Base-by-base conservation (phyloP, 2,329 filamentous ascomycete genomes). In the Neopestalotiopsis rosae region DNA sequence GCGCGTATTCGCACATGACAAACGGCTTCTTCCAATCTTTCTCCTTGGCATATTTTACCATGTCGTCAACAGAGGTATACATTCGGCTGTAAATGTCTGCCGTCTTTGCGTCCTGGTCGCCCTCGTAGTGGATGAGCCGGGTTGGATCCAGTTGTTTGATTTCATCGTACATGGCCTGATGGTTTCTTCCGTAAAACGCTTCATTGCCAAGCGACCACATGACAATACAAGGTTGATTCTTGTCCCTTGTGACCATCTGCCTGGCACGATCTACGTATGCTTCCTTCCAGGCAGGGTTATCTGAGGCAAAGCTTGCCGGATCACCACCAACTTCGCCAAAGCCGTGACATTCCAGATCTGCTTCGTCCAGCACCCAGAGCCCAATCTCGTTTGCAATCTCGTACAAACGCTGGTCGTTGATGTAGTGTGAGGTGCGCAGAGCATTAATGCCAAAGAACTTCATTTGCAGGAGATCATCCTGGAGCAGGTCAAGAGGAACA, bases 151-250 rank as follows among this genome's bases (percentile, higher is more conserved):
- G 82, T 0, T 79, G 74, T 71, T 88, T 89, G 73, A 90, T 87
- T 77, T 85, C 89, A 4, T 90, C 82, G 69, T 90, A 90, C 91
- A 93, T 94, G 10, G 87, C 88, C 63, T 84, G 85, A 68, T 91
- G 89, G 69, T 93, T 93, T 1, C 81, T 80, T 0, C 91, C 91
- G 69, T 92, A 92, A 73, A 92, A 93, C 0, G 90, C 85, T 75
- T 93, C 91, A 68, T 93, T 94, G 0, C 91, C 91, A 0, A 94
- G 81, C 20, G 88, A 91, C 92, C 91, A 94, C 65, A 93, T 87
- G 59, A 93, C 87, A 3, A 94, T 81, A 5, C 84, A 91, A 0
- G 90, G 81, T 71, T 92, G 89, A 66, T 93, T 86, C 72, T 83
- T 84, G 71, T 84, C 83, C 12, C 91, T 84, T 72, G 87, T 83